Evolutionary conservation across 768 basidiomycete species (phyloP), one percentile per base, ranked within the genome.

Genomic region (Termitomyces sp.): DNA sequence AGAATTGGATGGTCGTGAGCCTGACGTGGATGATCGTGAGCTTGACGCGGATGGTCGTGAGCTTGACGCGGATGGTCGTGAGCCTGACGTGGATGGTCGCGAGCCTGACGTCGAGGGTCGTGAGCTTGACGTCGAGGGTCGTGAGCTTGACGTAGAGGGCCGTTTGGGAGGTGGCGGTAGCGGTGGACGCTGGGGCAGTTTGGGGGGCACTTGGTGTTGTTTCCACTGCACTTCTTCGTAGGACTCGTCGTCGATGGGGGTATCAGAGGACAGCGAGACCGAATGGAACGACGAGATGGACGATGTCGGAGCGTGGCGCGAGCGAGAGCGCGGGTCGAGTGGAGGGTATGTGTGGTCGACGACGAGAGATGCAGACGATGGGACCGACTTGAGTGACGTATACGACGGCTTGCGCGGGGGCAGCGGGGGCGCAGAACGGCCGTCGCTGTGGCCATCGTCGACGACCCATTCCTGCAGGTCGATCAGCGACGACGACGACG

Each of bases 251-350:
- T 30, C 45, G 45, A 21, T 15, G 17, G 30, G 8, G 10, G 30
- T 32, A 58, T 85, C 84, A 7, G 85, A 87, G 1, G 88, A 90
- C 17, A 91, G 77, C 1, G 89, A 91, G 24, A 91, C 86, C 2
- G 89, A 90, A 62, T 90, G 88, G 58, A 92, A 90, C 28, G 89
- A 91, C 2, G 89, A 90, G 38, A 89, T 79, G 46, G 89, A 91
- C 1, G 87, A 88, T 2, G 78, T 79, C 5, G 81, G 78, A 5
- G 73, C 78, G 65, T 90, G 88, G 41, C 76, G 73, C 17, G 68
- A 57, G 15, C 12, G 34, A 4, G 73, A 67, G 50, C 70, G 75
- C 19, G 67, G 66, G 59, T 66, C 68, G 32, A 67, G 65, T 2
- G 79, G 80, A 17, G 84, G 83, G 62, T 85, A 83, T 5, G 79